These are phyloP conservation scores for Geotrichum candidum DNA, from an alignment of 1,139 yeast genomes.

Conservation along the genomic window DNA sequence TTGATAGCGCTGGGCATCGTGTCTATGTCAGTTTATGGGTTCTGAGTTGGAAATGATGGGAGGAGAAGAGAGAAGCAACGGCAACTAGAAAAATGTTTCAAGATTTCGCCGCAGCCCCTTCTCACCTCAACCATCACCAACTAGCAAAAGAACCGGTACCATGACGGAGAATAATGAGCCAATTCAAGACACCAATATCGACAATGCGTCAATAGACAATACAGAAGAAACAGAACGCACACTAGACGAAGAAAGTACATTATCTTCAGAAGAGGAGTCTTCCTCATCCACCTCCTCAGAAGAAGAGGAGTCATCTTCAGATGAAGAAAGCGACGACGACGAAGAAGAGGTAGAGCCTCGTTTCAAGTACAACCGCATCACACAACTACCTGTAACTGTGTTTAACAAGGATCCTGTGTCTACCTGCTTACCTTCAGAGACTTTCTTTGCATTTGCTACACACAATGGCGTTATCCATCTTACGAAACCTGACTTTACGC, in stretches of 20 bases:
- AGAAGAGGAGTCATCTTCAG: constrained; percentile 22
- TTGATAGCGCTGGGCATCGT: constrained; percentile 31
- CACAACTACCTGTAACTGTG: constrained; percentile 58
- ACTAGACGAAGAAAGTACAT: constrained; percentile 19
- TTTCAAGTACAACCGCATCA: constrained; percentile 64
- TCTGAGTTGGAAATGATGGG: background rate
- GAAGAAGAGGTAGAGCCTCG: constrained; percentile 66
- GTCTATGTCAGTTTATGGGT: background rate
- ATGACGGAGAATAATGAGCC: background rate
- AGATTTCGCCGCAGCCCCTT: background rate
- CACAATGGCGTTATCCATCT: constrained; percentile 81
- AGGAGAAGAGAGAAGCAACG: background rate
- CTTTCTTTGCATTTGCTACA: constrained; percentile 72
- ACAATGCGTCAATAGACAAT: background rate
- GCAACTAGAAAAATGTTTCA: background rate
- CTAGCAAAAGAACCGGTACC: background rate
- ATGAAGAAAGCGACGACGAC: constrained; percentile 36
- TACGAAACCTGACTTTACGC: constrained; percentile 48
- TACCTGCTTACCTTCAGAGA: constrained; percentile 52
- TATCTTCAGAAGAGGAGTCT: constrained; percentile 29
- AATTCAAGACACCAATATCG: background rate
- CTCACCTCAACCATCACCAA: background rate
- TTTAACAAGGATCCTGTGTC: constrained; percentile 76
- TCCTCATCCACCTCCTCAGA: background rate
- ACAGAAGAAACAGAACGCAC: background rate